These are phyloP conservation scores for Suillus bovinus DNA, from an alignment of 768 basidiomycete genomes.

Conservation along the genomic window DNA sequence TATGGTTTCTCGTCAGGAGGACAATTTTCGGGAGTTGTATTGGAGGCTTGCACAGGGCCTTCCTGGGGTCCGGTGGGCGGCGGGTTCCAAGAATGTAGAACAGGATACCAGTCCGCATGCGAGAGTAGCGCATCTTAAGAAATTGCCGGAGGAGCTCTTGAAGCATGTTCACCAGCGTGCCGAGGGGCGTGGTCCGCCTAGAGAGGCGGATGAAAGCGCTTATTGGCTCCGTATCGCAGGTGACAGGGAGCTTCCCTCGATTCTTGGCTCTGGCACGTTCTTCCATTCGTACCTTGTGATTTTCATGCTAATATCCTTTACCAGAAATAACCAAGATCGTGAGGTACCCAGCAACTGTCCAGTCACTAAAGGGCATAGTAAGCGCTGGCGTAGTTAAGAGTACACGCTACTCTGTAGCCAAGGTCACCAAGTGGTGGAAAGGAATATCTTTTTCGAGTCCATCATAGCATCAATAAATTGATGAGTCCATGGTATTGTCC, in stretches of 20 bases:
- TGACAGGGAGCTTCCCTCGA: conserved; percentile 53
- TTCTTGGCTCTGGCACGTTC: conserved; percentile 55
- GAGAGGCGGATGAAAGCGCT: conserved; percentile 68
- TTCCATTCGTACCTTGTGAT: background rate
- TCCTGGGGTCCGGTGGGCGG: conserved; percentile 78
- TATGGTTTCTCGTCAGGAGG: conserved; percentile 81
- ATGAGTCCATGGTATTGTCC: too few relatives aligned
- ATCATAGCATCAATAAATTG: too few relatives aligned
- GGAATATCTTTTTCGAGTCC: conserved; percentile 23
- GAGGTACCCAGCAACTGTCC: conserved; percentile 78
- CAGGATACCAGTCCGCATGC: conserved; percentile 76
- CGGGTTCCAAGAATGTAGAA: conserved; percentile 50
- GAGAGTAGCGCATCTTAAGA: conserved; percentile 71
- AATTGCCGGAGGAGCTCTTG: conserved; percentile 73
- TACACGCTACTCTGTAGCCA: conserved; percentile 68
- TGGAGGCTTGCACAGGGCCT: conserved; percentile 73
- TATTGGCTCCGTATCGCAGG: conserved; percentile 76
- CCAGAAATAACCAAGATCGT: conserved; percentile 80
- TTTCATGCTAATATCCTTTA: background rate
- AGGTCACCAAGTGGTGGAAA: conserved; percentile 85
- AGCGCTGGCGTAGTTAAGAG: conserved; percentile 84
- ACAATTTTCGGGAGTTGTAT: conserved; percentile 89
- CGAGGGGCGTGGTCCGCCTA: conserved; percentile 31
- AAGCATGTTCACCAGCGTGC: conserved; percentile 46
- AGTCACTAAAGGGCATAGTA: conserved; percentile 82